Conservation (phyloP, 2,329 filamentous ascomycete species). For the Colletotrichum sp. region DNA sequence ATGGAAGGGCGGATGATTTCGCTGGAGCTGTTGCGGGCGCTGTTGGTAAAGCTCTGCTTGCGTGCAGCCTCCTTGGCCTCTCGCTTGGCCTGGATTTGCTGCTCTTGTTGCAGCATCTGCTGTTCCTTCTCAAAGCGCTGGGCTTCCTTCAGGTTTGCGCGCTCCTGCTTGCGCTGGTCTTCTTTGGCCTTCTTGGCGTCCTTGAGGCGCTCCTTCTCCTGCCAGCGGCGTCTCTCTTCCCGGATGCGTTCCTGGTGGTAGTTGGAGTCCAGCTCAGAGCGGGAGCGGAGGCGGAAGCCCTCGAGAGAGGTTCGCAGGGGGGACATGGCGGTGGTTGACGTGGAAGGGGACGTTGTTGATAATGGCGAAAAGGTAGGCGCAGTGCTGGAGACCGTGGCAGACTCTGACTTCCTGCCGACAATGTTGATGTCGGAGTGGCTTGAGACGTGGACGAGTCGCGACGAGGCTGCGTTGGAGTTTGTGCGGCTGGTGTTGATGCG, state of each 20-base stretch:
- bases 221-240: slow-evolving; percentile 66
- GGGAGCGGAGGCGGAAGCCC: slow-evolving; percentile 64
- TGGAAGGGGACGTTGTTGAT: slow-evolving; percentile 38
- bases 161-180: slow-evolving; percentile 62
- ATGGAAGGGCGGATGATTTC: slow-evolving; percentile 32
- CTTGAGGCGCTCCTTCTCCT: slow-evolving; percentile 65
- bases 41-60: slow-evolving; percentile 42
- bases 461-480: slow-evolving; percentile 28
- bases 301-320: slow-evolving; percentile 66
- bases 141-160: slow-evolving; percentile 62
- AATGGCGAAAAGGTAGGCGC: slow-evolving; percentile 29
- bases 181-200: slow-evolving; percentile 67
- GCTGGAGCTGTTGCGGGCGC: slow-evolving; percentile 32
- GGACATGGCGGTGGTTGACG: slow-evolving; percentile 44
- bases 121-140: slow-evolving; percentile 53
- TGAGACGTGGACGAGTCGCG: slow-evolving; percentile 45
- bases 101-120: slow-evolving; percentile 26
- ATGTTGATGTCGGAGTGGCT: slow-evolving; percentile 56
- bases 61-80: slow-evolving; percentile 32
- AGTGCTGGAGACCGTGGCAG: slow-evolving; percentile 29
- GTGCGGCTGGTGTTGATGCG: slow-evolving; percentile 44
- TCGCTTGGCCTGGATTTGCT: slow-evolving; percentile 2
- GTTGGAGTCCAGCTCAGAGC: slow-evolving; percentile 63
- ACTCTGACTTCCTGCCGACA: slow-evolving; percentile 25
- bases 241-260: slow-evolving; percentile 61